A percentile compares a stretch with the other conserved stretches of the same genome.
Conservation (phyloP, 2,329 filamentous ascomycete species). For the Apiospora pterosperma region DNA sequence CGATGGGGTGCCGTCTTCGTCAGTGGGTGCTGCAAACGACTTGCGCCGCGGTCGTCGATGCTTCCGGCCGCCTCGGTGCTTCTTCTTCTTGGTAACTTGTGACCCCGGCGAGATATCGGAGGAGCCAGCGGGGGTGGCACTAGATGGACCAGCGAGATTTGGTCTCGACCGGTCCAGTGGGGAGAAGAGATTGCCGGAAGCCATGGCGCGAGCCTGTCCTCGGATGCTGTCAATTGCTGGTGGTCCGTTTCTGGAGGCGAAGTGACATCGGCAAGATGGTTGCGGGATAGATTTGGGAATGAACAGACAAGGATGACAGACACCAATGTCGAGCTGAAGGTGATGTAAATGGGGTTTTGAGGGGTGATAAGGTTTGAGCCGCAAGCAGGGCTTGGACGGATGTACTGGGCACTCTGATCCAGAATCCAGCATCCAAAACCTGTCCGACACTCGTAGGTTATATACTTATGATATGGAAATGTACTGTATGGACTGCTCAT, state of each 20-base stretch:
- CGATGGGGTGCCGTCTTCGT: conserved; percentile 42
- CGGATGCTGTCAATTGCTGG: not conserved
- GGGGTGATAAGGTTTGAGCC: not conserved
- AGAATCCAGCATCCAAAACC: not conserved
- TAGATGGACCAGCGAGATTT: not conserved
- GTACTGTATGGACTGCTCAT: conserved; percentile 2
- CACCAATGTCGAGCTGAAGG: not conserved
- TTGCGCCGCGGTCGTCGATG: conserved; percentile 74
- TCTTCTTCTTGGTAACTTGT: conserved; percentile 59
- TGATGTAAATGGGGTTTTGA: not conserved
- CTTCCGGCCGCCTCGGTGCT: conserved; percentile 68
- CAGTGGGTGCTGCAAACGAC: conserved; percentile 69
- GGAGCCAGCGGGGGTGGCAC: not conserved
- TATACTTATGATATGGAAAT: not conserved
- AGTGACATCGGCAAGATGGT: not conserved
- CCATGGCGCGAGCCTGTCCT: not conserved
- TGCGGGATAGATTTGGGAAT: not conserved
- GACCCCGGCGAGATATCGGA: conserved; percentile 10
- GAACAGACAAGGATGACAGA: not conserved
- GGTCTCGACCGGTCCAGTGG: not conserved
- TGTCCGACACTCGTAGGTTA: not conserved
- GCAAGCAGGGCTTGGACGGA: not conserved
- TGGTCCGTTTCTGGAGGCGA: not conserved
- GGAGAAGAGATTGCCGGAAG: conserved; percentile 2
- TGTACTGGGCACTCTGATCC: not conserved